Evolutionary conservation across 2,329 filamentous ascomycete genomes (phyloP).

Genomic region (Leptographium wingfieldii): DNA sequence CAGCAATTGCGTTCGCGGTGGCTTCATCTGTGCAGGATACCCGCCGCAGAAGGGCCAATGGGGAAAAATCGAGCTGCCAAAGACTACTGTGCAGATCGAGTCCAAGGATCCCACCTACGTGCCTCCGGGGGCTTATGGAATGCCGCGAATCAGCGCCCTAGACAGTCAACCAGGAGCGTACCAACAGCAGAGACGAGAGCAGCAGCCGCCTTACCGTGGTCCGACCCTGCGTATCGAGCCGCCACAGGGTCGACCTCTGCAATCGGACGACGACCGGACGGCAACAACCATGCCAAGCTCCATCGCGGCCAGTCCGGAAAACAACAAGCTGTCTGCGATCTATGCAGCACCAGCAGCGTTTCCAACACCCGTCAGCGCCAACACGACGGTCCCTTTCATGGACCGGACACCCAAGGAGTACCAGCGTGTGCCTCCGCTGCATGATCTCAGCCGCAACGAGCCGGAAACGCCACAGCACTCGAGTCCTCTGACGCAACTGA

Average conservation of each 20-base stretch:
- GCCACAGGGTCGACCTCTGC: constrained; percentile 42
- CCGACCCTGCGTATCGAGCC: constrained; percentile 51
- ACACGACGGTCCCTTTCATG: constrained; percentile 26
- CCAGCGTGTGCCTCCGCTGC: constrained; percentile 45
- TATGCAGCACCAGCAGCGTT: constrained; percentile 37
- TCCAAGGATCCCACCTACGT: constrained; percentile 64
- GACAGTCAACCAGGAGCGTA: constrained; percentile 17
- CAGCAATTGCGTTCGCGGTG: constrained; percentile 81
- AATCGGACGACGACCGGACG: constrained; percentile 47
- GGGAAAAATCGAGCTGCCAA: constrained; percentile 61
- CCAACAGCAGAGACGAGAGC: constrained; percentile 7
- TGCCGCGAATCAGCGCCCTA: constrained; percentile 21
- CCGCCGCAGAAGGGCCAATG: constrained; percentile 65
- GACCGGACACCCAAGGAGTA: constrained; percentile 43
- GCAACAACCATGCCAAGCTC: constrained; percentile 47
- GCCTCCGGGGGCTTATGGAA: constrained; percentile 48
- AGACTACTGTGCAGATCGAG: constrained; percentile 61
- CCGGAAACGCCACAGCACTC: constrained; percentile 40
- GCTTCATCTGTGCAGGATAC: constrained; percentile 87
- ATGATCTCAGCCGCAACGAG: constrained; percentile 44
- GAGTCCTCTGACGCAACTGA: constrained; percentile 42
- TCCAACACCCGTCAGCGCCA: constrained; percentile 50
- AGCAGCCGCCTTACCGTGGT: constrained; percentile 41
- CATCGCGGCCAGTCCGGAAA: constrained; percentile 44
- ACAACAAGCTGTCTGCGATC: constrained; percentile 43